Evolutionary conservation across 2,329 filamentous ascomycete species (phyloP), one percentile per base, ranked within the genome.

Genomic region (Fonsecaea multimorphosa): DNA sequence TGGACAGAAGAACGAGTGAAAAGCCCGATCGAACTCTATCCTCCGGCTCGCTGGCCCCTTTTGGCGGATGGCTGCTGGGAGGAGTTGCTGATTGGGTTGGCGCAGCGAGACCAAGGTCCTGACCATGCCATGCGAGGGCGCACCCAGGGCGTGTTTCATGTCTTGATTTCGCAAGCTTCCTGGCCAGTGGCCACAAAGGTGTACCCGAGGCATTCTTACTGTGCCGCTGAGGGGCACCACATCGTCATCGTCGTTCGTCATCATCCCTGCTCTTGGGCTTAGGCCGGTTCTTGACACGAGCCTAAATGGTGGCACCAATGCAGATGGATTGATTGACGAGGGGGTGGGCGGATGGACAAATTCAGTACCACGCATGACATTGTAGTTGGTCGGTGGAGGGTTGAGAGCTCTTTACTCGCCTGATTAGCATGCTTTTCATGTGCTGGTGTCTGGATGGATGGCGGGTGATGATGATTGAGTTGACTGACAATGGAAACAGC

Each of bases 191-290:
- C 44, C 44, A 49, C 44, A 24, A 49, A 14, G 44, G n/a, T n/a
- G n/a, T 14, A 49, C 44, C n/a, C 44, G 19, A 49, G 22, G 44
- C 22, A 8, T 24, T 24, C 44, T 49, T 49, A 7, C 44, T 49
- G 44, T 49, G 44, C 44, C 44, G 22, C 44, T 49, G 44, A 49
- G n/a, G 44, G 44, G 44, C 1, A 3, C n/a, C n/a, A n/a, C n/a
- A n/a, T 22, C 8, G 24, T 49, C 44, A 19, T 24, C 44, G 24
- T 24, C 44, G 44, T 24, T 49, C 44, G 19, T 49, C 44, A 49
- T 49, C 44, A 49, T 49, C 44, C 44, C 19, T 49, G 44, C 44
- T 49, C 44, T 49, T 49, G 12, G 38, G 38, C 38, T 19, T 40
- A 40, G 38, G 38, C 14, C 16, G 14, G 2, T 40, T 40, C 16